These are phyloP conservation scores for Populus tomentosa DNA, from an alignment of 441 rosid genomes.

Conservation along the genomic window DNA sequence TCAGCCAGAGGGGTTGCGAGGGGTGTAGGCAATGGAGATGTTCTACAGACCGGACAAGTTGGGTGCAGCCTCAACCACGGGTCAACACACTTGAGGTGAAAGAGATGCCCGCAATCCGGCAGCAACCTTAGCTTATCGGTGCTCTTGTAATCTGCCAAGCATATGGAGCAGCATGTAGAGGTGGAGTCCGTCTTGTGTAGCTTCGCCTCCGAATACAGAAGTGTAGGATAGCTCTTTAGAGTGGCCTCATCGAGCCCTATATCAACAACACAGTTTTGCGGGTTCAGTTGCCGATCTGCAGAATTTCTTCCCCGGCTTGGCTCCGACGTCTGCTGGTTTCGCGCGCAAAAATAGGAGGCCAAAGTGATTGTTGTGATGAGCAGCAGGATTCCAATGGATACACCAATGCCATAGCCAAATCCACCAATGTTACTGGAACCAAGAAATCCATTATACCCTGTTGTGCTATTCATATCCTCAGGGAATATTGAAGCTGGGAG, in stretches of 20 bases:
- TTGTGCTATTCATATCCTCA: constrained; percentile 30
- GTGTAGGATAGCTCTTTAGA: constrained; percentile 65
- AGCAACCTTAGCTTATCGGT: constrained; percentile 40
- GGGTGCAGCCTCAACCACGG: constrained; percentile 61
- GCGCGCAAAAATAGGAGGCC: constrained; percentile 75
- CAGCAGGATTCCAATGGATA: constrained; percentile 74
- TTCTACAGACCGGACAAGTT: constrained; percentile 60
- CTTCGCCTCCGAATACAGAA: constrained; percentile 65
- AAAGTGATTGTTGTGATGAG: constrained; percentile 85
- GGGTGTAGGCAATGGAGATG: constrained; percentile 66
- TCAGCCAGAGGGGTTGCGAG: constrained; percentile 78
- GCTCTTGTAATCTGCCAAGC: constrained; percentile 55
- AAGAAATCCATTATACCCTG: constrained; percentile 33
- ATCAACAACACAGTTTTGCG: constrained; percentile 29
- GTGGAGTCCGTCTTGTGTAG: constrained; percentile 36
- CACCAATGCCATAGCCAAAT: constrained; percentile 72
- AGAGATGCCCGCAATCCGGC: constrained; percentile 62
- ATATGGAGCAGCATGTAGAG: constrained; percentile 53
- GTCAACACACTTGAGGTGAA: constrained; percentile 57
- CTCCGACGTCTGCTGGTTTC: constrained; percentile 17
- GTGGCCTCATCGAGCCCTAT: constrained; percentile 73
- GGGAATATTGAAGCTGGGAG: neutral
- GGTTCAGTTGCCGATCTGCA: neutral
- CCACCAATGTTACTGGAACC: constrained; percentile 52
- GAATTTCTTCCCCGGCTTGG: neutral